These are phyloP conservation scores for Fusarium siculi DNA, from an alignment of 2,329 filamentous ascomycete genomes.

Conservation along the genomic window DNA sequence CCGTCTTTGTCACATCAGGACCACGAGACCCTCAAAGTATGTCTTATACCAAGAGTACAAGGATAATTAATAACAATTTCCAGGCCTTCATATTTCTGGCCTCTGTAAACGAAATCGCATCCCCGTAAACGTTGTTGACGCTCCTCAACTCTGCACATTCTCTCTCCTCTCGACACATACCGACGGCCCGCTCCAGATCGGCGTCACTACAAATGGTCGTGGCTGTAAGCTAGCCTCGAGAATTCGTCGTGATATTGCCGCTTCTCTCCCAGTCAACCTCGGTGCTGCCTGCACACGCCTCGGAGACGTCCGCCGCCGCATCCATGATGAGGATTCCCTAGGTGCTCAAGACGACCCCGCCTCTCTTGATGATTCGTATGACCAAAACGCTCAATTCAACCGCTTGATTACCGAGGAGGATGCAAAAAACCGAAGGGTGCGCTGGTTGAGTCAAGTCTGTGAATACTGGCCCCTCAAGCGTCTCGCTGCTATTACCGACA, in stretches of 20 bases:
- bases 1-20: slow-evolving; percentile 83
- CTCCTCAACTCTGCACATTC: slow-evolving; percentile 87
- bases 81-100: slow-evolving; percentile 74
- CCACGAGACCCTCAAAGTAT: slow-evolving; percentile 58
- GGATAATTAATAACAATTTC: not conserved
- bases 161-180: slow-evolving; percentile 87
- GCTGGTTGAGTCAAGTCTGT: slow-evolving; percentile 96
- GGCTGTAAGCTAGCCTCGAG: slow-evolving; percentile 94
- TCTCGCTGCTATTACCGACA: slow-evolving; percentile 81
- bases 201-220: slow-evolving; percentile 93
- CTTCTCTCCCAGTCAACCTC: slow-evolving; percentile 78
- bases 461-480: slow-evolving; percentile 96
- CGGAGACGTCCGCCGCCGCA: slow-evolving; percentile 75
- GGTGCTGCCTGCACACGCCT: slow-evolving; percentile 81
- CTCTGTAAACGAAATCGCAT: slow-evolving; percentile 84
- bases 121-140: slow-evolving; percentile 92
- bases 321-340: slow-evolving; percentile 76
- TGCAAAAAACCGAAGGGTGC: slow-evolving; percentile 81
- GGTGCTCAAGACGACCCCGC: slow-evolving; percentile 61
- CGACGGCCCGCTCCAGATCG: slow-evolving; percentile 92
- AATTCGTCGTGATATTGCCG: slow-evolving; percentile 87
- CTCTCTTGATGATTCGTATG: slow-evolving; percentile 71
- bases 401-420: slow-evolving; percentile 80
- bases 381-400: slow-evolving; percentile 87
- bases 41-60: slow-evolving; percentile 26